These are phyloP conservation scores for Lonicera japonica DNA, from an alignment of 129 eudicot genomes.

Conservation along the genomic window DNA sequence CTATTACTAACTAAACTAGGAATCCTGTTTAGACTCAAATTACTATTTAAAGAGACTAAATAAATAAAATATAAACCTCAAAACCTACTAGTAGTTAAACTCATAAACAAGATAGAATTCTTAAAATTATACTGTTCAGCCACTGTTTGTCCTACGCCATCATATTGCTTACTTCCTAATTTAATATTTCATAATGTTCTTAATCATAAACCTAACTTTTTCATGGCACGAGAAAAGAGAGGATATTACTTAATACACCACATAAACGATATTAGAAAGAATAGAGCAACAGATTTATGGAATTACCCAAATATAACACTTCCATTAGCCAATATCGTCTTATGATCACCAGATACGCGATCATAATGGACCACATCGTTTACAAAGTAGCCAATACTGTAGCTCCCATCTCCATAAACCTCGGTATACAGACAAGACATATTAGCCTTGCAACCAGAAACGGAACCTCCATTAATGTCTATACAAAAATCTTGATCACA, in stretches of 20 bases:
- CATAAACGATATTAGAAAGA: background rate
- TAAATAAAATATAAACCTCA: too few species aligned
- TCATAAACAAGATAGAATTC: too few species aligned
- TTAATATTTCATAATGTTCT: too few species aligned
- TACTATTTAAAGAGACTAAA: too few species aligned
- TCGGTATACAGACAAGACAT: conserved; percentile 55
- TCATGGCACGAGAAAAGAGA: background rate
- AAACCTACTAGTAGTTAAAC: too few species aligned
- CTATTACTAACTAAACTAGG: too few species aligned
- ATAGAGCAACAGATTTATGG: background rate
- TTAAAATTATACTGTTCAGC: too few species aligned
- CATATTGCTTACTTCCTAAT: background rate
- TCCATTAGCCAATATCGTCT: conserved; percentile 72
- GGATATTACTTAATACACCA: background rate
- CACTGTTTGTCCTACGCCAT: background rate
- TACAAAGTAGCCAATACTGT: conserved; percentile 67
- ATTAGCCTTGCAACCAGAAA: conserved; percentile 46
- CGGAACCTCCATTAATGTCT: conserved; percentile 49
- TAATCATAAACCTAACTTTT: background rate
- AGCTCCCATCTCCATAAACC: conserved; percentile 74
- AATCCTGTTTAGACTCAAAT: too few species aligned
- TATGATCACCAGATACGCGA: conserved; percentile 76
- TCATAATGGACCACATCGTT: conserved; percentile 73
- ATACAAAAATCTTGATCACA: conserved; percentile 52
- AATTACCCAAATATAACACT: conserved; percentile 74